Conservation (phyloP, 2,329 filamentous ascomycete genomes). For the Monascus ruber region DNA sequence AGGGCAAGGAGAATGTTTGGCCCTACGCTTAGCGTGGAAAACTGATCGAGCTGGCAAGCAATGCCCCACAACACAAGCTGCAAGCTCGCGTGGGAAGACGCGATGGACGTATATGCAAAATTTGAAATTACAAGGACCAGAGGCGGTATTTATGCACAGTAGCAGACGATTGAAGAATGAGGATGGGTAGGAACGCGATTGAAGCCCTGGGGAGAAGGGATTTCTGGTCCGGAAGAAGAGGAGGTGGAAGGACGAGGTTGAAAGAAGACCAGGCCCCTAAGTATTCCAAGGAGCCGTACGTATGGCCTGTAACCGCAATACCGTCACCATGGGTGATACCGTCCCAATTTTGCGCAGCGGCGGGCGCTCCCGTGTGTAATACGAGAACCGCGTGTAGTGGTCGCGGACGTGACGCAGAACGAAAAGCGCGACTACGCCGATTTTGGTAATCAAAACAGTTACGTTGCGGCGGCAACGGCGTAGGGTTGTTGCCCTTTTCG, state of each 20-base stretch:
- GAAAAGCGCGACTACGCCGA: neutral
- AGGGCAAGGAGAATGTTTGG: slow-evolving; percentile 32
- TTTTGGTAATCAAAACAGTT: neutral
- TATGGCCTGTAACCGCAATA: neutral
- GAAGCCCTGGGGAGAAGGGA: neutral
- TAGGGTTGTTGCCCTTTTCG: neutral
- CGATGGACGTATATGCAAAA: neutral
- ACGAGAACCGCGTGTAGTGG: slow-evolving; percentile 3
- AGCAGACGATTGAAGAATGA: slow-evolving; percentile 1
- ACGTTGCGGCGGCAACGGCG: neutral
- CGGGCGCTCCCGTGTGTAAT: neutral
- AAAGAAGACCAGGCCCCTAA: slow-evolving; percentile 4
- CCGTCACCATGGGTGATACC: neutral
- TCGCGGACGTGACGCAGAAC: slow-evolving; percentile 1
- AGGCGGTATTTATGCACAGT: slow-evolving; percentile 2
- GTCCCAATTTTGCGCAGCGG: no score
- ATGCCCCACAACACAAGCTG: slow-evolving; percentile 25
- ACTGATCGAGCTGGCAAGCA: slow-evolving; percentile 16
- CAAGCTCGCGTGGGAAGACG: slow-evolving; percentile 16
- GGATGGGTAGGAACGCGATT: neutral
- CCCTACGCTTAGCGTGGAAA: slow-evolving; percentile 31
- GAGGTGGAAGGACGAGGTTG: slow-evolving; percentile 5
- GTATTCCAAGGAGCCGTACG: slow-evolving; percentile 3
- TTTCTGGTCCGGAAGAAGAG: neutral
- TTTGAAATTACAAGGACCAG: neutral